A percentile compares a stretch with the other conserved stretches of the same genome.
These are phyloP conservation scores for Phytophthora kernoviae DNA, from an alignment of 352 stramenopile species.

Conservation along the genomic window DNA sequence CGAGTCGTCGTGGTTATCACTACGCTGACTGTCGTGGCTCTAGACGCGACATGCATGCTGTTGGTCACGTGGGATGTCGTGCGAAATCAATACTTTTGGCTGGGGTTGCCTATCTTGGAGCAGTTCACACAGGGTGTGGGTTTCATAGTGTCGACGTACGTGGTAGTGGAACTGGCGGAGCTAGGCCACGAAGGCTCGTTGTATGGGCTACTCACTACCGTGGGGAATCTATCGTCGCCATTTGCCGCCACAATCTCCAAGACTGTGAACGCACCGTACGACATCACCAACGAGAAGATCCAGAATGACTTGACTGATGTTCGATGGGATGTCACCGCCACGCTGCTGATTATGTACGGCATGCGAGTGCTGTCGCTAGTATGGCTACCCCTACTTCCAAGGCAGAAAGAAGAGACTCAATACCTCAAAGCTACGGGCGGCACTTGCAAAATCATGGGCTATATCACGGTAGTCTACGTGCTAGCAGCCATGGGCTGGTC, in stretches of 20 bases:
- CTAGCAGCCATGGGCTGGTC: slow-evolving; percentile 32
- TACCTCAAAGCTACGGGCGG: slow-evolving; percentile 30
- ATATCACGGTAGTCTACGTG: slow-evolving; percentile 28
- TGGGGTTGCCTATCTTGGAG: slow-evolving; percentile 35
- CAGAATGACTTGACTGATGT: slow-evolving; percentile 24
- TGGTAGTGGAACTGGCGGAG: slow-evolving; percentile 49
- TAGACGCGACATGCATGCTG: slow-evolving; percentile 34
- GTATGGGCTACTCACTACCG: slow-evolving; percentile 48
- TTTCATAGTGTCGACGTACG: slow-evolving; percentile 45
- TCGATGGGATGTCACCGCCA: slow-evolving; percentile 22
- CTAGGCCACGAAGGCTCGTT: slow-evolving; percentile 42
- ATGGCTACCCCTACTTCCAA: slow-evolving; percentile 33
- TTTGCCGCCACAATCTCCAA: slow-evolving; percentile 36
- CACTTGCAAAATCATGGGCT: slow-evolving; percentile 19
- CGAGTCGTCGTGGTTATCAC: slow-evolving; percentile 31
- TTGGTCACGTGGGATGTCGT: slow-evolving; percentile 39
- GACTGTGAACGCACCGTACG: slow-evolving; percentile 21
- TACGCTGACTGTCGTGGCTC: slow-evolving; percentile 24
- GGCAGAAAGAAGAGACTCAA: slow-evolving; percentile 35
- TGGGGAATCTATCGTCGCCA: slow-evolving; percentile 29
- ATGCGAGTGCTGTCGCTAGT: slow-evolving; percentile 35
- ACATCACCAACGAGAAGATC: slow-evolving; percentile 32
- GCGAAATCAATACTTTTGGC: slow-evolving; percentile 50
- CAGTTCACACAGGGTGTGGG: slow-evolving; percentile 32
- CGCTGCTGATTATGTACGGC: slow-evolving; percentile 33